Evolutionary conservation across 495 filamentous ascomycete species (phyloP).

Genomic region (Cryomyces antarcticus): DNA sequence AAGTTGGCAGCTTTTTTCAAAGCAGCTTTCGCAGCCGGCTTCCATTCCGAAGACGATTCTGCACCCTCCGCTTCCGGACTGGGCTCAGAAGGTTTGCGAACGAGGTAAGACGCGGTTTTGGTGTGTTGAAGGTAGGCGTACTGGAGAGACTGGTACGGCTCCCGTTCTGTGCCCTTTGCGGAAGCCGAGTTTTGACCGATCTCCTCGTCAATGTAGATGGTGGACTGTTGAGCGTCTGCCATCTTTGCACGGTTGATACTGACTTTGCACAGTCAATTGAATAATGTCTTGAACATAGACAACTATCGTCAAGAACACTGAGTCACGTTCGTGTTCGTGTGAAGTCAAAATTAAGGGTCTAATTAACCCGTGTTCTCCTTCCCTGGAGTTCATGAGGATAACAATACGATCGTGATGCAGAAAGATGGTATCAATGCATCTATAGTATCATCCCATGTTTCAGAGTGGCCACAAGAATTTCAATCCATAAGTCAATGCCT

Average conservation of each 20-base stretch:
- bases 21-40: slow-evolving; percentile 62
- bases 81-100: slow-evolving; percentile 46
- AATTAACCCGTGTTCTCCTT: background rate
- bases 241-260: background rate
- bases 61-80: slow-evolving; percentile 14
- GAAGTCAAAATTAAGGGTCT: background rate
- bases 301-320: background rate
- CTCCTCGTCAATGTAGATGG: slow-evolving; percentile 59
- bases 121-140: slow-evolving; percentile 57
- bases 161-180: slow-evolving; percentile 43
- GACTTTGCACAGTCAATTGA: background rate
- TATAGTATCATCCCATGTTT: too few relatives aligned
- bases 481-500: too few relatives aligned
- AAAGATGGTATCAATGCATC: too few relatives aligned
- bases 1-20: slow-evolving; percentile 62
- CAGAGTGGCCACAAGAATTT: too few relatives aligned
- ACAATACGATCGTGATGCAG: too few relatives aligned
- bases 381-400: too few relatives aligned
- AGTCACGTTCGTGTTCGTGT: background rate
- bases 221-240: background rate
- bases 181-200: slow-evolving; percentile 49
- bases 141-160: slow-evolving; percentile 62
- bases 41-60: slow-evolving; percentile 51
- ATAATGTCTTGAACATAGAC: too few relatives aligned
- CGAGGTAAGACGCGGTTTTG: slow-evolving; percentile 40